Conservation (phyloP, 2,329 filamentous ascomycete species). For the Elsinoe necatrix region DNA sequence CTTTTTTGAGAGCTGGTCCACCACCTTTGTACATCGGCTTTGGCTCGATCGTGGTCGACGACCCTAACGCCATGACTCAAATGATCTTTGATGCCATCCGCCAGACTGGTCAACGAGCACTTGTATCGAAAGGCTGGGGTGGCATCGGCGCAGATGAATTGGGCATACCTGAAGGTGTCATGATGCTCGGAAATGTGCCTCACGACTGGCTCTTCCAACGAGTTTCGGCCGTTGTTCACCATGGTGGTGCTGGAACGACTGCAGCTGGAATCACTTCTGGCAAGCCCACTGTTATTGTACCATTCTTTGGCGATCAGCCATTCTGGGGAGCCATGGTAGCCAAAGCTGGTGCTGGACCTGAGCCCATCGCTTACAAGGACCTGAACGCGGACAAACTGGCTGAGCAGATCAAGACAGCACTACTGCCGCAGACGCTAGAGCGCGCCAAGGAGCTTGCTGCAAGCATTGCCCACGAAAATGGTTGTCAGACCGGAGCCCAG, state of each 20-base stretch:
- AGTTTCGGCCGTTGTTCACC: slow-evolving; percentile 49
- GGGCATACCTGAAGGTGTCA: slow-evolving; percentile 37
- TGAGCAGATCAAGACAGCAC: slow-evolving; percentile 34
- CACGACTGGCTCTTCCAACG: slow-evolving; percentile 53
- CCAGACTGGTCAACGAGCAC: slow-evolving; percentile 41
- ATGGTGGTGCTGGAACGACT: slow-evolving; percentile 52
- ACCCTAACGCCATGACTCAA: slow-evolving; percentile 61
- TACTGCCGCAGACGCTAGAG: slow-evolving; percentile 28
- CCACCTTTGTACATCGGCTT: slow-evolving; percentile 78
- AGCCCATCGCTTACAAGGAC: slow-evolving; percentile 35
- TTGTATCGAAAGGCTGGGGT: slow-evolving; percentile 50
- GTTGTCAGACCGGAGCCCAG: slow-evolving; percentile 31
- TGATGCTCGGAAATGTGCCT: slow-evolving; percentile 48
- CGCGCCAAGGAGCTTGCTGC: slow-evolving; percentile 31
- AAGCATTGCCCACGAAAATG: slow-evolving; percentile 36
- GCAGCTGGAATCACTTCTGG: slow-evolving; percentile 44
- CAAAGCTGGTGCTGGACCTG: slow-evolving; percentile 24
- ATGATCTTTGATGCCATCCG: slow-evolving; percentile 64
- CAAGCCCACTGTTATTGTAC: slow-evolving; percentile 45
- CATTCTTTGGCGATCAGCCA: slow-evolving; percentile 49
- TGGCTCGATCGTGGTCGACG: slow-evolving; percentile 72
- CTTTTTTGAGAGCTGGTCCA: slow-evolving; percentile 60
- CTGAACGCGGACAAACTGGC: slow-evolving; percentile 35
- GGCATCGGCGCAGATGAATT: slow-evolving; percentile 38
- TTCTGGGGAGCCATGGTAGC: slow-evolving; percentile 56